Conservation (phyloP, 2,329 filamentous ascomycete species). For the Penicillium sp. region DNA sequence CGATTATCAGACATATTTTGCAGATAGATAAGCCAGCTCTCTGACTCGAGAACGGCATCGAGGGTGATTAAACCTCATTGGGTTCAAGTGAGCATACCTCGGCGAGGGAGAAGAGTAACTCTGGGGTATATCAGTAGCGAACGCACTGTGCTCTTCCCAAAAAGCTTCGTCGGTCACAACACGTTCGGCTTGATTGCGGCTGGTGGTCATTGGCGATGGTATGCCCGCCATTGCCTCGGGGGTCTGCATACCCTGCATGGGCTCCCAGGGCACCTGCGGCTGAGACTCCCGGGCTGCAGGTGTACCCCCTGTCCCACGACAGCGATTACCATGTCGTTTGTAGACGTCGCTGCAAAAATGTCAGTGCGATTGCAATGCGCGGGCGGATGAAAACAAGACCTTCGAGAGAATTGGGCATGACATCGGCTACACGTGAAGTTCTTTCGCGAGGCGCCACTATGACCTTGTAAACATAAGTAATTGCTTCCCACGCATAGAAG, state of each 20-base stretch:
- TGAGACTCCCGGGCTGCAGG: background rate
- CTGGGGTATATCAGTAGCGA: background rate
- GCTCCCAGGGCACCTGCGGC: background rate
- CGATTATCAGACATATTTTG: background rate
- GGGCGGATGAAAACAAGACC: slow-evolving; percentile 1
- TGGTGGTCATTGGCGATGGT: background rate
- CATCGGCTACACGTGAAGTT: slow-evolving; percentile 7
- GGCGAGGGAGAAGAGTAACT: background rate
- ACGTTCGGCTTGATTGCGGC: background rate
- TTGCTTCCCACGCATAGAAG: background rate
- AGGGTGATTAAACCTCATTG: background rate
- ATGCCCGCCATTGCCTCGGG: background rate
- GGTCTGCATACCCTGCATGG: background rate
- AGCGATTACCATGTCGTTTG: slow-evolving; percentile 12
- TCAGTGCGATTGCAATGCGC: background rate
- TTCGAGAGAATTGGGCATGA: slow-evolving; percentile 12
- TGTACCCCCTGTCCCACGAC: background rate
- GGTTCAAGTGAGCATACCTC: background rate
- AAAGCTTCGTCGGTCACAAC: slow-evolving; percentile 1
- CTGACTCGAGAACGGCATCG: background rate
- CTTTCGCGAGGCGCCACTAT: slow-evolving; percentile 4
- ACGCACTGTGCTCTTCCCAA: slow-evolving; percentile 1
- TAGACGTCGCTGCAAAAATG: slow-evolving; percentile 10
- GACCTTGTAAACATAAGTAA: slow-evolving; percentile 6
- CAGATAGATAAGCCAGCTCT: background rate